Evolutionary conservation across 129 eudicot genomes (phyloP).

Genomic region (Artemisia argyi): DNA sequence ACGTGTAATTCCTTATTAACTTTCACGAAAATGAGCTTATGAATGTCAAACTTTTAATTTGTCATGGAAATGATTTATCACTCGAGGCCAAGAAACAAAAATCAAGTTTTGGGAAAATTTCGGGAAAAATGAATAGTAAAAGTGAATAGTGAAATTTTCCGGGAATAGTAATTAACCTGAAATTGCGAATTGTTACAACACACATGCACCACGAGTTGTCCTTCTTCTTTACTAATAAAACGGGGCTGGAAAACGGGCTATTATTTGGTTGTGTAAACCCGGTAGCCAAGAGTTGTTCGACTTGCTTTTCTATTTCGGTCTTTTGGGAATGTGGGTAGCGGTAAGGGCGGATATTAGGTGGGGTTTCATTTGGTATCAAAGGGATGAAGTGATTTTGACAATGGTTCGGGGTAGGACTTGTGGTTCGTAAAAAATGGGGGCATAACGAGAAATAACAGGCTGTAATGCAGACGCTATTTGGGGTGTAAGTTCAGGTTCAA

Average conservation of each 20-base stretch:
- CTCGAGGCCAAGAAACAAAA: too few species aligned
- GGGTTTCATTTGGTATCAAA: not conserved
- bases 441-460: not conserved
- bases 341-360: conserved; percentile 11
- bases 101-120: too few species aligned
- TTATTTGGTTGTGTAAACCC: conserved; percentile 4
- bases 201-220: not conserved
- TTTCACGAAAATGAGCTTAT: too few species aligned
- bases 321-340: not conserved
- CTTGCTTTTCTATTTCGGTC: not conserved
- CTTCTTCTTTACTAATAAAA: not conserved
- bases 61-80: too few species aligned
- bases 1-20: too few species aligned
- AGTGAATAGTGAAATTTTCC: too few species aligned
- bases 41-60: too few species aligned
- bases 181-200: too few species aligned
- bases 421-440: not conserved
- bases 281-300: not conserved
- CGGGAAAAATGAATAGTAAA: too few species aligned
- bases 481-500: not conserved
- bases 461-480: not conserved
- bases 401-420: not conserved
- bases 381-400: not conserved
- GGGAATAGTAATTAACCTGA: too few species aligned
- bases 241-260: conserved; percentile 4